Percentiles rank a stretch among this genome's conserved stretches.
Conservation (phyloP, 371 early-diverging fungal species). For the Blakeslea trispora region DNA sequence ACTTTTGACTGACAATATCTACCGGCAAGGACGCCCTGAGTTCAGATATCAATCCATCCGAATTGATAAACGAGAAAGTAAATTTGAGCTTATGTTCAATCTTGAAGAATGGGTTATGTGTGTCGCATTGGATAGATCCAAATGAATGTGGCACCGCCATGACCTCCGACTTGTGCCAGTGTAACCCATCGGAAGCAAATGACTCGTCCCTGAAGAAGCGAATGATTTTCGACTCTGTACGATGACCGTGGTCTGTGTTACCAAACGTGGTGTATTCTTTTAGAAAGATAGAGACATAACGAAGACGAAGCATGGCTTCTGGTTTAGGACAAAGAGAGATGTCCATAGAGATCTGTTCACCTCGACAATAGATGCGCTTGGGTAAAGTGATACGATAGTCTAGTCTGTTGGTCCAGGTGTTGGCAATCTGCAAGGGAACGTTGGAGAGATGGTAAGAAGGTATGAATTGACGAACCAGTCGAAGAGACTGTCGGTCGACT, state of each 20-base stretch:
- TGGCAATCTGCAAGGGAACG: slow-evolving; percentile 25
- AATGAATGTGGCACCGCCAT: slow-evolving; percentile 27
- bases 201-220: slow-evolving; percentile 37
- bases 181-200: slow-evolving; percentile 21
- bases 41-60: slow-evolving; percentile 28
- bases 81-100: slow-evolving; percentile 43
- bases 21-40: slow-evolving; percentile 39
- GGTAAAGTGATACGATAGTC: slow-evolving; percentile 30
- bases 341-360: slow-evolving; percentile 38
- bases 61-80: slow-evolving; percentile 35
- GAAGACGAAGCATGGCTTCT: slow-evolving; percentile 23
- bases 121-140: slow-evolving; percentile 32
- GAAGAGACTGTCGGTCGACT: slow-evolving; percentile 20
- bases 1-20: slow-evolving; percentile 14
- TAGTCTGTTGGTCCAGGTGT: slow-evolving; percentile 32
- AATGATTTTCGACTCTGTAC: slow-evolving; percentile 38
- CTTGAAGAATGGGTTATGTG: slow-evolving; percentile 26
- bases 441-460: slow-evolving; percentile 12
- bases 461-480: slow-evolving; percentile 13
- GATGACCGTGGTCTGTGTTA: slow-evolving; percentile 8
- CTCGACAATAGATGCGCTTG: slow-evolving; percentile 24
- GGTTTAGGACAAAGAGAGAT: slow-evolving; percentile 26
- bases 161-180: slow-evolving; percentile 29
- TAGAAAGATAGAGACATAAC: slow-evolving; percentile 35
- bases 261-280: slow-evolving; percentile 41